Evolutionary conservation across 106 monocot genomes (phyloP), one percentile per base, ranked within the genome.

Genomic region (Acorus gramineus): DNA sequence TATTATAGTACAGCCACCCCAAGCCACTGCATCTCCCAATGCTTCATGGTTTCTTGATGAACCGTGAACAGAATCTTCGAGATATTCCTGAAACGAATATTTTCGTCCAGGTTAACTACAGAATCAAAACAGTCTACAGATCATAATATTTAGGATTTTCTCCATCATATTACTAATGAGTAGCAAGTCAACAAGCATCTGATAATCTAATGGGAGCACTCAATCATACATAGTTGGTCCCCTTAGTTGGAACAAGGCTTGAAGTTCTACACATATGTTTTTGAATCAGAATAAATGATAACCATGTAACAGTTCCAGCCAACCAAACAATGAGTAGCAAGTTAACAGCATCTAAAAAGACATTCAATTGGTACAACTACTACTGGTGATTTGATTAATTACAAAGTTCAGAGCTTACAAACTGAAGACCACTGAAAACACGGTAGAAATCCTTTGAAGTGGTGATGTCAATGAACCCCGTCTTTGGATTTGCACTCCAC

Each of bases 371-470:
- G 28, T 28, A 1, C 28, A 28, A 28, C 1, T 28, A 28, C 28
- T 28, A 28, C 28, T 28, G 28, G 28, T 28, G 28, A 28, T 14
- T 8, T 14, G 52, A 28, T 47, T 2, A 68, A 49, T 2, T 49
- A 42, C 4, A 3, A 60, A 55, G 49, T 11, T 8, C 52, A 57
- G 10, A 9, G 79, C 87, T 87, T 79, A 96, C 96, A 83, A 85
- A 98, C 70, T 91, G 96, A 71, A 98, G 87, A 13, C 91, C 96
- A 64, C 96, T 91, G 73, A 81, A 98, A 61, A 98, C 85, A 54
- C 96, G 84, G 72, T 98, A 91, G 71, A 98, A 98, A 70, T 98
- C 96, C 70, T 85, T 91, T 61, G 96, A 88, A 53, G 96, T 84
- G 44, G 96, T 91, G 13, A 98, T 91, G 73, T 98, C 91, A 62